Percentiles rank a stretch among this genome's conserved stretches.
These are phyloP conservation scores for Beauveria brongniartii DNA, from an alignment of 2,329 filamentous ascomycete genomes.

Conservation along the genomic window DNA sequence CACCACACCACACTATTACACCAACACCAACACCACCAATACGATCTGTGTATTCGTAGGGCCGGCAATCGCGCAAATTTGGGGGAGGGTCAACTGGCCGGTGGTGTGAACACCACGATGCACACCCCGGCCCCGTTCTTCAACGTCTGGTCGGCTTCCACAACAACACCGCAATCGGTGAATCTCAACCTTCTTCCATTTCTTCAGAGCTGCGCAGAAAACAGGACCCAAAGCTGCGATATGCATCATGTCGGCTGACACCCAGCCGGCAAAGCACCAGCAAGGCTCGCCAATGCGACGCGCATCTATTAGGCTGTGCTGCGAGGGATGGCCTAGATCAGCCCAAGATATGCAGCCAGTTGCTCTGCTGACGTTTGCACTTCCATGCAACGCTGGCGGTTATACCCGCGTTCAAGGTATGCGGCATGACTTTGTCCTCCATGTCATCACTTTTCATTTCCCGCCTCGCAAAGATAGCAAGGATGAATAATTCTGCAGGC, in stretches of 20 bases:
- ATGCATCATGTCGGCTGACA: neutral
- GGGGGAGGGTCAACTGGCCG: neutral
- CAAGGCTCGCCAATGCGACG: neutral
- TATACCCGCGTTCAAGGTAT: neutral
- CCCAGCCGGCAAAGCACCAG: neutral
- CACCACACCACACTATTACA: neutral
- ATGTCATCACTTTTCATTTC: neutral
- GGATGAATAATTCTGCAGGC: neutral
- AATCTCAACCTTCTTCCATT: neutral
- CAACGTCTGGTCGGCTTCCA: neutral
- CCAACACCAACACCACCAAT: neutral
- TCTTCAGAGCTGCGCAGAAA: neutral
- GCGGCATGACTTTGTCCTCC: neutral
- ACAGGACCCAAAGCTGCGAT: neutral
- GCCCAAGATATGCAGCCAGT: neutral
- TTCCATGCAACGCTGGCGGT: neutral
- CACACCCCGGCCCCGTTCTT: neutral
- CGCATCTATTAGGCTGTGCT: neutral
- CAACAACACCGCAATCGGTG: neutral
- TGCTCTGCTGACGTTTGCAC: conserved; percentile 1
- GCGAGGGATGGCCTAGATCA: neutral
- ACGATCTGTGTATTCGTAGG: neutral
- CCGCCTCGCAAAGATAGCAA: neutral
- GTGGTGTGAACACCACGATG: conserved; percentile 9
- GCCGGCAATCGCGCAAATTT: conserved; percentile 1